These are phyloP conservation scores for Salix exigua DNA, from an alignment of 345 rosid species.

Conservation along the genomic window DNA sequence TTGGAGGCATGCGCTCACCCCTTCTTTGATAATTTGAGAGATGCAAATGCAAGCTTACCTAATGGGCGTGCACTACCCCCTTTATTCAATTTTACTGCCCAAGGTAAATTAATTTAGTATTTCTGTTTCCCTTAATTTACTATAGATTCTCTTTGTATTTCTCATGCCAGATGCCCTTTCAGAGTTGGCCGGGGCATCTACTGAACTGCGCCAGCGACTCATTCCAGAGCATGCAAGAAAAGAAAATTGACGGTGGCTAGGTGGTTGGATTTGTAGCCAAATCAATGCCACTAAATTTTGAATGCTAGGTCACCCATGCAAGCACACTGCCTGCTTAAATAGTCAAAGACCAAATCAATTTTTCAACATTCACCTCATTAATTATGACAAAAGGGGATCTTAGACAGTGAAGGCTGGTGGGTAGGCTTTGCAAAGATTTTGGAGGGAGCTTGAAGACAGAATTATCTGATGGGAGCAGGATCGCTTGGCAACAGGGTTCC, in stretches of 20 bases:
- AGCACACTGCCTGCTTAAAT: background rate
- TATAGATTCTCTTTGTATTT: background rate
- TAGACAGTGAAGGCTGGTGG: background rate
- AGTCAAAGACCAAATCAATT: background rate
- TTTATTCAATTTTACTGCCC: constrained; percentile 82
- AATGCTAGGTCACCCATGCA: background rate
- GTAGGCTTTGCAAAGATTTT: background rate
- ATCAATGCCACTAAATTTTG: background rate
- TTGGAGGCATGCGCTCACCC: constrained; percentile 98
- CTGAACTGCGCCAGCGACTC: constrained; percentile 71
- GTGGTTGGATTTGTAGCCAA: background rate
- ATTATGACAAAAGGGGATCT: background rate
- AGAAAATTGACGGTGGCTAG: constrained; percentile 1
- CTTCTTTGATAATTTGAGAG: constrained; percentile 83
- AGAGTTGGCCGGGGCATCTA: constrained; percentile 83
- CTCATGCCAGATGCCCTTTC: constrained; percentile 27
- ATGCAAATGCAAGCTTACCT: constrained; percentile 73
- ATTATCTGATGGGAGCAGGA: background rate
- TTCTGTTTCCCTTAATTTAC: background rate
- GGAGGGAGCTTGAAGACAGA: background rate
- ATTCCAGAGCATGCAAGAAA: constrained; percentile 50
- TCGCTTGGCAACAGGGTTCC: background rate
- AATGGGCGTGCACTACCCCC: constrained; percentile 86
- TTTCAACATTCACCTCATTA: background rate
- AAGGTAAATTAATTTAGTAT: constrained; percentile 47